Evolutionary conservation across 1,284 basidiomycete genomes (phyloP).

Genomic region (Schizophyllum commune): DNA sequence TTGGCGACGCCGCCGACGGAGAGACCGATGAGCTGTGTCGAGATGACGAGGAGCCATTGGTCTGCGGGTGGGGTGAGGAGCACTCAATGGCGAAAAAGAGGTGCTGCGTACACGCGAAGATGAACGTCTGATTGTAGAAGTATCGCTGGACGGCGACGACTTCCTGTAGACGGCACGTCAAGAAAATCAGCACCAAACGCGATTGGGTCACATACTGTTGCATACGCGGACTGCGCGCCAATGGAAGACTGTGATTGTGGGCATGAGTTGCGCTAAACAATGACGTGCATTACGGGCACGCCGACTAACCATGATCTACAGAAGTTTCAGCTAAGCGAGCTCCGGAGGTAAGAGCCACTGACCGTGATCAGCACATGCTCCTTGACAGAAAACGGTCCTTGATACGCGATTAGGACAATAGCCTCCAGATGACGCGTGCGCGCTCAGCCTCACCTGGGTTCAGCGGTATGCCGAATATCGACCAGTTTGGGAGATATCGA

Average conservation of each 20-base stretch:
- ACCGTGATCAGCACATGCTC: conserved; percentile 52
- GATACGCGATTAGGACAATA: not conserved
- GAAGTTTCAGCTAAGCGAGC: conserved; percentile 10
- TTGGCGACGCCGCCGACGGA: conserved; percentile 62
- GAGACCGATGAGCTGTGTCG: conserved; percentile 71
- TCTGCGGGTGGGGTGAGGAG: not conserved
- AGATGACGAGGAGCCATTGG: conserved; percentile 61
- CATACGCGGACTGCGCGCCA: conserved; percentile 39
- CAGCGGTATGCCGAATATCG: conserved; percentile 32
- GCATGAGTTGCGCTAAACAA: conserved; percentile 21
- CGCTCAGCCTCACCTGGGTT: conserved; percentile 34
- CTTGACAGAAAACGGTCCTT: conserved; percentile 29
- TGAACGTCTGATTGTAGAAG: conserved; percentile 9
- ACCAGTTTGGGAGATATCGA: conserved; percentile 30
- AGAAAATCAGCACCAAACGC: not conserved
- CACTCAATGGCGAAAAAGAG: not conserved
- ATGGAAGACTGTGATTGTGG: conserved; percentile 25
- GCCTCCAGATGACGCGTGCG: not conserved
- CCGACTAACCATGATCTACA: conserved; percentile 48
- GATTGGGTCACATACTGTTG: conserved; percentile 33
- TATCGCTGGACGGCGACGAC: conserved; percentile 11
- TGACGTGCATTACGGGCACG: conserved; percentile 5
- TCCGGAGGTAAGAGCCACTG: conserved; percentile 13
- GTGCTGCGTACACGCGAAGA: conserved; percentile 1
- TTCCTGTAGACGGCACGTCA: conserved; percentile 17